phyloP scores from a whole-genome alignment of 1,139 yeast species.

The Geotrichum phurueaensis region DNA sequence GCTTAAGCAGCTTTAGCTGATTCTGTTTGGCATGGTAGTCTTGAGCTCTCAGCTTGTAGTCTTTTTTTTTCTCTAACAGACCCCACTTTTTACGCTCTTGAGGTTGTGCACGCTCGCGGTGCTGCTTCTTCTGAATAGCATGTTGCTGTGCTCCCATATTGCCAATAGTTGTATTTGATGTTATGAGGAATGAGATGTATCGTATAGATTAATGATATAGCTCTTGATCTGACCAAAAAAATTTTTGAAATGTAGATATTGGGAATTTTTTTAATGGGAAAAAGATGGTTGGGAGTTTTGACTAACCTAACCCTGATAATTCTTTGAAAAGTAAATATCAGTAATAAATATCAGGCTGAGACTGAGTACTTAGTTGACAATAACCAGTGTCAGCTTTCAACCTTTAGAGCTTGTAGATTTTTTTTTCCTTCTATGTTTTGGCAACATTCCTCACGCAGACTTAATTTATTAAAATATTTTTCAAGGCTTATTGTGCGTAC shows the following conservation, averaged over 20 bases:
- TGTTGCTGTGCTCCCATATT: slow-evolving; percentile 78
- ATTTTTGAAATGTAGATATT: background rate
- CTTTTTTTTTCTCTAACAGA: slow-evolving; percentile 89
- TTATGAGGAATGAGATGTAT: background rate
- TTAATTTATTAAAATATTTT: no score
- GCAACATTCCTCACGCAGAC: no score
- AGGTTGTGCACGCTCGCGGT: slow-evolving; percentile 86
- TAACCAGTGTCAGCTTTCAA: no score
- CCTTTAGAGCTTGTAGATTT: no score
- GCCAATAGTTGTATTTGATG: background rate
- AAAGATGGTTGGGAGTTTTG: background rate
- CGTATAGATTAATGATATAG: background rate
- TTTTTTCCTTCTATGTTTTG: no score
- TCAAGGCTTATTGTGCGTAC: no score
- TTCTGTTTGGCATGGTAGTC: slow-evolving; percentile 88
- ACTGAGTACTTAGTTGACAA: no score
- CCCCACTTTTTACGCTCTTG: slow-evolving; percentile 68
- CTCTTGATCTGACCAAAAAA: background rate
- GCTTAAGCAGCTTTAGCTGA: slow-evolving; percentile 67
- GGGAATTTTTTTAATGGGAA: background rate
- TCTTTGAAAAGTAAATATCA: no score
- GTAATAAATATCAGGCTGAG: no score
- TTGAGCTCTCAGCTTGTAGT: slow-evolving; percentile 79
- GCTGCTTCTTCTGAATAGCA: slow-evolving; percentile 92
- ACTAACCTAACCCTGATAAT: no score